Evolutionary conservation across 2,329 filamentous ascomycete genomes (phyloP).

Genomic region (Cucurbitaria berberidis): DNA sequence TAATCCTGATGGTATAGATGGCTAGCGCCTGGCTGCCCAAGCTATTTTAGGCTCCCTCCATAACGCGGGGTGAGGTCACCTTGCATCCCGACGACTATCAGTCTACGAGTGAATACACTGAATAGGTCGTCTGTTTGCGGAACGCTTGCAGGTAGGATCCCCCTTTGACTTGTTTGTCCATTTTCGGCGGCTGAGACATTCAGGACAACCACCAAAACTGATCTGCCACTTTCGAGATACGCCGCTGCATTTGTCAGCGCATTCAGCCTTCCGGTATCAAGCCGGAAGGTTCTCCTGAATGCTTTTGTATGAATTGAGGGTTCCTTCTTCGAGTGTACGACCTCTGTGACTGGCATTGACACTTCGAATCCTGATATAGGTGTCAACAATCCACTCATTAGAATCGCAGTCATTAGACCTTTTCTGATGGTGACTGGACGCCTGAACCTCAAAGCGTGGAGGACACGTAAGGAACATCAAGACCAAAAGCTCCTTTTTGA

Average conservation of each 20-base stretch:
- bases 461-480: neutral
- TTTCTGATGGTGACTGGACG: neutral
- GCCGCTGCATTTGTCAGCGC: neutral
- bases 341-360: neutral
- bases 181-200: conserved; percentile 1
- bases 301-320: neutral
- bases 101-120: neutral
- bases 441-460: neutral
- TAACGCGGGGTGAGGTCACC: no score
- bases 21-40: neutral
- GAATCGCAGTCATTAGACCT: neutral
- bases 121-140: neutral
- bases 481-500: neutral
- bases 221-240: neutral
- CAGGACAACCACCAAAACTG: neutral
- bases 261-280: neutral
- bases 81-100: neutral
- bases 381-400: neutral
- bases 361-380: neutral
- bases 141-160: neutral
- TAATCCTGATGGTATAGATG: neutral
- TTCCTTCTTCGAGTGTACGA: neutral
- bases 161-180: neutral
- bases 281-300: no score
- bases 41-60: neutral